phyloP scores from a whole-genome alignment of 176 grass and related monocot species.

The Avena atlantica region DNA sequence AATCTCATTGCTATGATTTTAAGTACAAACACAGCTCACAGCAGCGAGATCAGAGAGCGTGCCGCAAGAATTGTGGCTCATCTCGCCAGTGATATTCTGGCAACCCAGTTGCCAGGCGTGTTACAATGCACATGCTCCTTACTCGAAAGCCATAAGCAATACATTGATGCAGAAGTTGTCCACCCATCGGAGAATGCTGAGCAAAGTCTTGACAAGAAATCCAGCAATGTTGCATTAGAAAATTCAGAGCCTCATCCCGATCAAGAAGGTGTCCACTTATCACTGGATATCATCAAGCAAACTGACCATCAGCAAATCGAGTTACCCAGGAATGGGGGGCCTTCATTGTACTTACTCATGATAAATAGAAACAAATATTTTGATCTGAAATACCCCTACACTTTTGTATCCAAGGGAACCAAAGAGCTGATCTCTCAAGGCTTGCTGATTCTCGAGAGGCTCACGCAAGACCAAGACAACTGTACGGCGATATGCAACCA shows the following conservation, averaged over 20 bases:
- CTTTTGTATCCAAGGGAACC: background rate
- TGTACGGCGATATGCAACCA: background rate
- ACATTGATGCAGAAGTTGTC: background rate
- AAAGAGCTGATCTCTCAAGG: background rate
- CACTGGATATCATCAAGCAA: background rate
- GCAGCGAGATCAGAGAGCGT: background rate
- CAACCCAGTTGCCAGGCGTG: background rate
- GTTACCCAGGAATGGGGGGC: background rate
- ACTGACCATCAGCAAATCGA: background rate
- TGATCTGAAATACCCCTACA: background rate
- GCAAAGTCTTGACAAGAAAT: background rate
- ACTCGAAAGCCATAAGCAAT: background rate
- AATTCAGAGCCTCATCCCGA: background rate
- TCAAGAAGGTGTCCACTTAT: background rate
- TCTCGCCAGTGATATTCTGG: background rate
- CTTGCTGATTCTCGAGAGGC: conserved; percentile 22
- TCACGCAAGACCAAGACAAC: background rate
- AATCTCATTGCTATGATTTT: background rate
- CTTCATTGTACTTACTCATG: no score
- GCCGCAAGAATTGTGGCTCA: background rate
- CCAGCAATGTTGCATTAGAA: background rate
- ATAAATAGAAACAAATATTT: no score
- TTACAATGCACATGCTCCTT: background rate
- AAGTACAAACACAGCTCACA: background rate
- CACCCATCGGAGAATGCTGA: background rate